These are phyloP conservation scores for Suhomyces ambrosiae DNA, from an alignment of 1,139 yeast species.

Conservation along the genomic window DNA sequence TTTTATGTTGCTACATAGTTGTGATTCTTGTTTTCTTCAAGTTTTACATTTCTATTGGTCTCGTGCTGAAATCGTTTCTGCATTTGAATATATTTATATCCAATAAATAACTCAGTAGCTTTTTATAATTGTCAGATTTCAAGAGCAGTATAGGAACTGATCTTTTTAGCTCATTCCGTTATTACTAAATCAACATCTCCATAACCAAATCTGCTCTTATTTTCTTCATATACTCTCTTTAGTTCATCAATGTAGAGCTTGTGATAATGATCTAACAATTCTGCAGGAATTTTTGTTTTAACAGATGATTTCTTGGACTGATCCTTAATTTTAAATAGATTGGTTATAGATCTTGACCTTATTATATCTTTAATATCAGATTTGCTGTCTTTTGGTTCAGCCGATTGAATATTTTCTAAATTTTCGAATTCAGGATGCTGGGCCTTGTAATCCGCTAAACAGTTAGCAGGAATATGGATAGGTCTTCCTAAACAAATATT, in stretches of 20 bases:
- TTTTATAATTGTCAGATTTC: no score
- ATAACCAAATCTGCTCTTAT: conserved; percentile 62
- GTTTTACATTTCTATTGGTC: no score
- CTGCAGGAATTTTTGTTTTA: conserved; percentile 40
- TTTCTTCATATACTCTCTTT: conserved; percentile 63
- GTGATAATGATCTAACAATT: conserved; percentile 70
- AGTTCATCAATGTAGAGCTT: conserved; percentile 69
- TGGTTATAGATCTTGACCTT: conserved; percentile 24
- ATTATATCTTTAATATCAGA: conserved; percentile 4
- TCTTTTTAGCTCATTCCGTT: conserved; percentile 32
- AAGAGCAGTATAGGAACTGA: not conserved
- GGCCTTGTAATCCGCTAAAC: conserved; percentile 33
- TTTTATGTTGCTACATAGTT: no score
- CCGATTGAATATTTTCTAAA: conserved; percentile 10
- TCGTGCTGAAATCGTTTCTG: no score
- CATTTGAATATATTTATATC: no score
- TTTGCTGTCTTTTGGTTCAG: conserved; percentile 11
- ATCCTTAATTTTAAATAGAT: conserved; percentile 23
- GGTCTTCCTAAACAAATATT: conserved; percentile 83
- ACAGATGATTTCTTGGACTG: conserved; percentile 20
- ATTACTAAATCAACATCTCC: conserved; percentile 51
- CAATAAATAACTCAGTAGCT: not conserved
- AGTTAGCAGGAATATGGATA: conserved; percentile 59
- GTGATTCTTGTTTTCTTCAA: no score
- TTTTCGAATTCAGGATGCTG: conserved; percentile 31